phyloP scores from a whole-genome alignment of 2,329 filamentous ascomycete genomes.

The Cucurbitaria berberidis region DNA sequence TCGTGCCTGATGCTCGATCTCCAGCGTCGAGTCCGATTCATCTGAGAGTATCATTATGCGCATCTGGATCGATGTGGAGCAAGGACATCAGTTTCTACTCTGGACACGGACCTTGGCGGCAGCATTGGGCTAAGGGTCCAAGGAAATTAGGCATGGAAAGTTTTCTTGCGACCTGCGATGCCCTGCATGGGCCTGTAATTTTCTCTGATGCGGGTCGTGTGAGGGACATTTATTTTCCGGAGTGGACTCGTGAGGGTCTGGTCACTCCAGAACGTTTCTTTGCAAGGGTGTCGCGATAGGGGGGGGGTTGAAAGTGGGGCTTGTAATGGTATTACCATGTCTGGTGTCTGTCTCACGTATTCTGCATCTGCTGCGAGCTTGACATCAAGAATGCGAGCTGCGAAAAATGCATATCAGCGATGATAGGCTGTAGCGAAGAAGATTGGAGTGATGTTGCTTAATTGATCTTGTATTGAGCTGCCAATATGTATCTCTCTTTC shows the following conservation, averaged over 20 bases:
- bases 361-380: conserved; percentile 1
- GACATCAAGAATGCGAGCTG: no score
- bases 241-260: no score
- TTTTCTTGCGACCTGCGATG: neutral
- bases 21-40: conserved; percentile 18
- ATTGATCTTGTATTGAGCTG: neutral
- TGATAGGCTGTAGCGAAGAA: neutral
- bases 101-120: neutral
- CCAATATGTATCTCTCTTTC: neutral
- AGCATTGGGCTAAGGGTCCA: neutral
- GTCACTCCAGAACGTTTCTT: no score
- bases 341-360: conserved; percentile 6
- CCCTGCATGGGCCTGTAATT: neutral
- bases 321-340: neutral
- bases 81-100: neutral
- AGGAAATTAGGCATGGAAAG: neutral
- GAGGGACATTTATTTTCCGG: no score
- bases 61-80: neutral
- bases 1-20: conserved; percentile 5
- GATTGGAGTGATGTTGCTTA: neutral
- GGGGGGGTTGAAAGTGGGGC: neutral
- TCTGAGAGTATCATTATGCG: neutral
- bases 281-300: neutral
- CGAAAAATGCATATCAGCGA: neutral
- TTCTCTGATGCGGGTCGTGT: no score